Evolutionary conservation across 2,329 filamentous ascomycete species (phyloP), one percentile per base, ranked within the genome.

Genomic region (Microthyrium microscopicum): DNA sequence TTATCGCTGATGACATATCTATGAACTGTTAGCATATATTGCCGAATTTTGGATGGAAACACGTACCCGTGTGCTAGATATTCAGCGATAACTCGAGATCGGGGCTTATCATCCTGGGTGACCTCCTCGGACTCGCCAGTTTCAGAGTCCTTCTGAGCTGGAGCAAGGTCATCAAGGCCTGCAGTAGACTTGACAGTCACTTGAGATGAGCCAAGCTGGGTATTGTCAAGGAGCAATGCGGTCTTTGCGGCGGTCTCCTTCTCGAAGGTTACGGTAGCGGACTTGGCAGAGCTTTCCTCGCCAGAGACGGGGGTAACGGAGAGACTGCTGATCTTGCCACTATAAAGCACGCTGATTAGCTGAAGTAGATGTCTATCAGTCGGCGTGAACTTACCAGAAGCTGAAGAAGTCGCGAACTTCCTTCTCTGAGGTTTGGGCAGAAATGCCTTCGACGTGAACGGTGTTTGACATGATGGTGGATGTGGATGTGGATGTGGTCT

Each of bases 231-330:
- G 39, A 98, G 79, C 26, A 94, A 79, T 18, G 89, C 89, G 16
- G 89, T 98, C 67, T 93, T 94, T 39, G 87, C 85, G 32, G 89
- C 89, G 11, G 87, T 91, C 55, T 87, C 76, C 65, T 94, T 94
- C 60, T 95, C 89, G 51, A 98, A 98, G 33, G 75, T 85, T 41
- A 98, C 85, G n/a, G 77, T 80, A 37, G 89, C 89, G 31, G 75
- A 75, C 61, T 94, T 83, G 44, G 70, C 65, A 44, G 76, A 68
- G 49, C 72, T 72, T 34, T 59, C 39, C 25, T 34, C 34, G 4
- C 21, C 26, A 2, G 16, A 25, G 25, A 57, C 58, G 26, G 54
- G 63, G 19, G 73, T 81, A 49, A 94, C 70, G 38, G 82, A 75
- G 54, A 98, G 68, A 46, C 70, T 69, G 44, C 73, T 75, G 56